phyloP scores from a whole-genome alignment of 106 monocot genomes.

The Vanilla planifolia region DNA sequence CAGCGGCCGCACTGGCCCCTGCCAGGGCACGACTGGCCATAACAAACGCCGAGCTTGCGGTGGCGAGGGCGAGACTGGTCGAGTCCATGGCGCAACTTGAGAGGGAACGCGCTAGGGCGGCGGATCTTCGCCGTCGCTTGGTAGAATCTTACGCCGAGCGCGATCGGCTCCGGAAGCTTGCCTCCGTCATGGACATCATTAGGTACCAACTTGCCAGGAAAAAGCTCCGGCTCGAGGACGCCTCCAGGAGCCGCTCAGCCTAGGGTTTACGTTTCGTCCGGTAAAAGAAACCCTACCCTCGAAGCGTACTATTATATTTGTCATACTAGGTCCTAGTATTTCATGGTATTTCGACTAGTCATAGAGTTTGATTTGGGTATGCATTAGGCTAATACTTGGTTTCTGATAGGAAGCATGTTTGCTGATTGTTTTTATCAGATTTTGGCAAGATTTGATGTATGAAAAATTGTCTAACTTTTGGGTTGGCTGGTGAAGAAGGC shows the following conservation, averaged over 20 bases:
- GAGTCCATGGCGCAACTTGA: conserved; percentile 10
- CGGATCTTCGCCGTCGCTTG: conserved; percentile 11
- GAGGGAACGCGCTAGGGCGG: conserved; percentile 8
- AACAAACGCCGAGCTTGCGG: neutral
- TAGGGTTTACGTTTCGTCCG: neutral
- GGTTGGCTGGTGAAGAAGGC: too few species aligned
- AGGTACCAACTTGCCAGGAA: conserved; percentile 1
- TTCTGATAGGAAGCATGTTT: too few species aligned
- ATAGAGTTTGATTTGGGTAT: too few species aligned
- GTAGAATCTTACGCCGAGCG: conserved; percentile 7
- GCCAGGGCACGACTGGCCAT: neutral
- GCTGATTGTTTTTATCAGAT: too few species aligned
- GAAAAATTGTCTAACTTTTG: too few species aligned
- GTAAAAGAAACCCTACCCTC: neutral
- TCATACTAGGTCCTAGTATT: too few species aligned
- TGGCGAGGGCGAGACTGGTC: conserved; percentile 7
- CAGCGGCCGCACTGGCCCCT: neutral
- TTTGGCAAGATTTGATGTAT: too few species aligned
- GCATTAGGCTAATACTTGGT: too few species aligned
- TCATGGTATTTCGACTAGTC: too few species aligned
- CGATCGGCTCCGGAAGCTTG: conserved; percentile 7
- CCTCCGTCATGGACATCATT: neutral
- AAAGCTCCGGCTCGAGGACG: neutral
- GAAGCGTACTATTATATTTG: neutral
- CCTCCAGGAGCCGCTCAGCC: neutral